Base-by-base conservation (phyloP, 1,284 basidiomycete genomes). In the Melampsora occidentalis region DNA sequence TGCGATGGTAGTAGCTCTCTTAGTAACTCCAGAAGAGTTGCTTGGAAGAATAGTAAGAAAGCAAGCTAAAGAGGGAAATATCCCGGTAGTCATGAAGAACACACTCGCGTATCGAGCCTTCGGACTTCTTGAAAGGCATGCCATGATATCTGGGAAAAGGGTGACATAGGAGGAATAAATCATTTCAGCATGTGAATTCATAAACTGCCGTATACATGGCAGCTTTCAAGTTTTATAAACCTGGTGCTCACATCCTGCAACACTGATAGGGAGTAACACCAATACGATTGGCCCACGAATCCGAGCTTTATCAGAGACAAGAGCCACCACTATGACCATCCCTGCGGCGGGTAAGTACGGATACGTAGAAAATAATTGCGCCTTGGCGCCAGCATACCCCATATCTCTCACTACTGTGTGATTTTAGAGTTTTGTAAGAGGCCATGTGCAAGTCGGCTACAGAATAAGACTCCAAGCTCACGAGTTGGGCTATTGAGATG, bases 71-170 rank as follows among this genome's bases (percentile, higher is more conserved):
- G 69, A 64, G 5, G 80, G 80, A 65, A 80, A 81, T 65, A 81
- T 77, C 20, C 80, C 80, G n/a, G 79, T 75, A 1, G 79, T 77
- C 69, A 81, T 79, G 20, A 81, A 72, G 77, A 81, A 81, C 25
- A 80, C 80, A 16, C 77, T 79, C 4, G 78, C 80, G 77, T 81
- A 80, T 53, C 78, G 77, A 22, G 77, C 78, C 22, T 70, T 71
- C 49, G 78, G 51, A 6, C 65, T 35, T 22, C 35, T 63, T 39
- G 65, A 49, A 18, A 63, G 28, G 39, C 66, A 42, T 22, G 49
- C 72, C 53, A 76, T 20, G 20, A 76, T 33, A 33, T 76, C 72
- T 76, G 53, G 31, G 63, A 66, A 57, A n/a, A 22, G 1, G 18
- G 53, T 53, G 25, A 57, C 25, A 57, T 1, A 28, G 53, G 5